Base-by-base conservation (phyloP, 768 basidiomycete genomes). In the Tephrocybe sp. region DNA sequence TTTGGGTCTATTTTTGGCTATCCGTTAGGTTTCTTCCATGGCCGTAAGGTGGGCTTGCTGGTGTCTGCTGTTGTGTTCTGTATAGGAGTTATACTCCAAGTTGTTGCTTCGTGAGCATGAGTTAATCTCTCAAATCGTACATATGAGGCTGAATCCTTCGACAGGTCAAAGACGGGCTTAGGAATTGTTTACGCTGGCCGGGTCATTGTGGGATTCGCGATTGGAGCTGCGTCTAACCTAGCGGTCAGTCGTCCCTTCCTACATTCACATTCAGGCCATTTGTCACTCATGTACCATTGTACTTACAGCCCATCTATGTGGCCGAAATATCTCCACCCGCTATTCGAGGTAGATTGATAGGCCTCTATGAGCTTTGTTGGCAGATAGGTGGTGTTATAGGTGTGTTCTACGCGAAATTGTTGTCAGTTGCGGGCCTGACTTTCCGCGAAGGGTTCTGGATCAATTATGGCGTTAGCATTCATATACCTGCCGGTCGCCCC, bases 351-450 rank as follows among this genome's bases (percentile, higher is more conserved):
- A 68, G 72, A 28, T 61, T 79, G 18, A 71, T 76, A 42, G 79
- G 78, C 15, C 55, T 75, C 42, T 78, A 74, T 58, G 77, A 80
- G 47, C 57, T 77, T n/a, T 69, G 69, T 28, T 76, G 72, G 65
- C 78, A 79, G 59, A 61, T 72, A 34, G 78, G 77, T 28, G 71
- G 69, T n/a, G 64, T 78, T 13, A 60, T 72, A 26, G 74, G 75
- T 60, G 38, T 12, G 61, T 42, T 30, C 11, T 34, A 31, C 1
- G 24, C 26, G 64, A 59, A 12, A 47, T 31, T 27, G 2, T 47
- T 35, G 18, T 30, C 9, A 16, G n/a, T 26, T 21, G 9, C 32
- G 28, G 13, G 25, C 7, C 21, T 48, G 26, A 34, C 31, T 28
- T 30, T 25, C 24, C 15, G 1, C 19, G 0, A 30, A 64, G 68